phyloP scores from a whole-genome alignment of 2,329 filamentous ascomycete species.

The Sclerotinia minor region DNA sequence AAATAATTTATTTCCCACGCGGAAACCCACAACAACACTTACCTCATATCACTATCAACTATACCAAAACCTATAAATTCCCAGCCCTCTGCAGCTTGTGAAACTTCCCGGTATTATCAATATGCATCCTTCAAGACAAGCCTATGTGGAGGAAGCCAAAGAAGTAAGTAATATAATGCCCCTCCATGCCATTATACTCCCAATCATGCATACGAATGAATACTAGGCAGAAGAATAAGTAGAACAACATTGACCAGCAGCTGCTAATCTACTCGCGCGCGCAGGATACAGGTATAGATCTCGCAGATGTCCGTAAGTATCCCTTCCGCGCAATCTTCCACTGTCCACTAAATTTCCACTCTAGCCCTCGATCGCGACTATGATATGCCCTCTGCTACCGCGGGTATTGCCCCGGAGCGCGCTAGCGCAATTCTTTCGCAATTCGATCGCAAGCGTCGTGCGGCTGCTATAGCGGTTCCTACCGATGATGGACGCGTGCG shows the following conservation, averaged over 20 bases:
- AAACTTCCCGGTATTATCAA: slow-evolving; percentile 11
- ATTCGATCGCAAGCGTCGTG: slow-evolving; percentile 87
- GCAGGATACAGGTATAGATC: slow-evolving; percentile 53
- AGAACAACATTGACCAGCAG: background rate
- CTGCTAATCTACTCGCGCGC: slow-evolving; percentile 25
- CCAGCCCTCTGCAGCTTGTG: background rate
- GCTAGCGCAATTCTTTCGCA: slow-evolving; percentile 52
- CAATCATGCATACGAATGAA: slow-evolving; percentile 14
- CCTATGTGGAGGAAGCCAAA: slow-evolving; percentile 86
- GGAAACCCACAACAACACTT: background rate
- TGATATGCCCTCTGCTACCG: slow-evolving; percentile 42
- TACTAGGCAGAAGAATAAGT: background rate
- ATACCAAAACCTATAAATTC: background rate
- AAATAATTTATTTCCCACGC: background rate
- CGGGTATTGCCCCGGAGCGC: slow-evolving; percentile 41
- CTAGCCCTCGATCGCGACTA: slow-evolving; percentile 78
- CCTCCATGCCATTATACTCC: slow-evolving; percentile 11
- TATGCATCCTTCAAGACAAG: slow-evolving; percentile 87
- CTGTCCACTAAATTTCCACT: slow-evolving; percentile 36
- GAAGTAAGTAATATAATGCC: slow-evolving; percentile 54
- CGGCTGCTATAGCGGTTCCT: slow-evolving; percentile 85
- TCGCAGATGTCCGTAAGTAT: slow-evolving; percentile 62
- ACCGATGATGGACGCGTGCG: slow-evolving; percentile 91
- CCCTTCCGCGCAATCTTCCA: slow-evolving; percentile 30
- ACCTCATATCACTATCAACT: background rate